A percentile compares a stretch with the other conserved stretches of the same genome.
phyloP scores from a whole-genome alignment of 2,329 filamentous ascomycete genomes.

The Fusarium sp. region DNA sequence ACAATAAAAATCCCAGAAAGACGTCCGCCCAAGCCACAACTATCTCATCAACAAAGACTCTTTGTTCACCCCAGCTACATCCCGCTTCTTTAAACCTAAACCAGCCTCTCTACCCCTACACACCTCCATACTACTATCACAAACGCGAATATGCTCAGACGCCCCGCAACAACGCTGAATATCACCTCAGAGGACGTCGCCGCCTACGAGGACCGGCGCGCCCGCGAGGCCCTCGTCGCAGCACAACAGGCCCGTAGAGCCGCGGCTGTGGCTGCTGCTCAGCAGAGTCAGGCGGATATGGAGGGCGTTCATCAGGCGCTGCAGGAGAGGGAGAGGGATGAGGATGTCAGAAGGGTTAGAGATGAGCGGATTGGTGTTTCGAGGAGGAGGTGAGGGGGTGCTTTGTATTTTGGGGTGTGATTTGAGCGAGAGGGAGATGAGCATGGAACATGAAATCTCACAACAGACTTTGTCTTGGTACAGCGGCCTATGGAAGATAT shows the following conservation, averaged over 20 bases:
- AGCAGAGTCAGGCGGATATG: slow-evolving; percentile 46
- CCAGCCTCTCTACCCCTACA: not conserved
- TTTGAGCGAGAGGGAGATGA: not conserved
- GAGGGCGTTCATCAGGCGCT: slow-evolving; percentile 50
- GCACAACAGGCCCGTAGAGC: slow-evolving; percentile 52
- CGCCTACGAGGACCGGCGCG: slow-evolving; percentile 76
- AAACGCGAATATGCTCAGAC: slow-evolving; percentile 70
- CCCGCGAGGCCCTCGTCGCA: slow-evolving; percentile 56
- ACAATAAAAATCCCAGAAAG: not conserved
- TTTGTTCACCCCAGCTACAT: slow-evolving; percentile 15
- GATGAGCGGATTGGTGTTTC: slow-evolving; percentile 59
- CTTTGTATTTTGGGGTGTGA: not conserved
- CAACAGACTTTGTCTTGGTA: not conserved
- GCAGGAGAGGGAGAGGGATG: slow-evolving; percentile 48
- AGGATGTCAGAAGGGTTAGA: slow-evolving; percentile 51
- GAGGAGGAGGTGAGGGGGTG: slow-evolving; percentile 36
- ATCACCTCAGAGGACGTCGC: slow-evolving; percentile 80
- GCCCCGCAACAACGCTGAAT: slow-evolving; percentile 76
- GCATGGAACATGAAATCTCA: not conserved
- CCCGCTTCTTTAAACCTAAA: not conserved
- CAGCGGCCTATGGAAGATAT: not conserved
- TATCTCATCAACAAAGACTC: slow-evolving; percentile 7
- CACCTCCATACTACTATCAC: not conserved
- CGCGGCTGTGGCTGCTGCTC: slow-evolving; percentile 42
- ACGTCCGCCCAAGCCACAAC: not conserved